Percentiles rank a stretch among this genome's conserved stretches.
These are phyloP conservation scores for Talaromyces sp. DNA, from an alignment of 2,329 filamentous ascomycete species.

Conservation along the genomic window DNA sequence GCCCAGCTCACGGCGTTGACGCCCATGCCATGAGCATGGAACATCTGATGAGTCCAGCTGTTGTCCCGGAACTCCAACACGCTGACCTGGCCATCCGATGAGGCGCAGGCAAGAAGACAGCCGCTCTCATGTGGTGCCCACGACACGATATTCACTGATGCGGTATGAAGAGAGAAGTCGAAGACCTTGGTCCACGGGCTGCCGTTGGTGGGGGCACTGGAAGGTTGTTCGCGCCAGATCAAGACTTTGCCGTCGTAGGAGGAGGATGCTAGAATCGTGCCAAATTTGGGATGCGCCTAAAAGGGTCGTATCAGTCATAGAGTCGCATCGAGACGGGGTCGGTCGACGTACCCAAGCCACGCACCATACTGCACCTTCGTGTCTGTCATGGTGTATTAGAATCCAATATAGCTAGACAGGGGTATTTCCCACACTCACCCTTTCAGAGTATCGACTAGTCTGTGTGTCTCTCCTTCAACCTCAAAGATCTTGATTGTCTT, in stretches of 20 bases:
- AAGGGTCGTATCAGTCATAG: background rate
- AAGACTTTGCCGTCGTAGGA: conserved; percentile 97
- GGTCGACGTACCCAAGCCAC: conserved; percentile 70
- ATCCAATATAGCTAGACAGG: background rate
- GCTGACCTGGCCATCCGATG: conserved; percentile 86
- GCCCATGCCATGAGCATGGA: conserved; percentile 87
- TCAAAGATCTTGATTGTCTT: conserved; percentile 99
- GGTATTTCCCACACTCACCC: conserved; percentile 56
- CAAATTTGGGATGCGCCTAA: conserved; percentile 92
- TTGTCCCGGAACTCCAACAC: conserved; percentile 98
- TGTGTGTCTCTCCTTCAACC: conserved; percentile 87
- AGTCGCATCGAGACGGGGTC: background rate
- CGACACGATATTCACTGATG: conserved; percentile 91
- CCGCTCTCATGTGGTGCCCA: conserved; percentile 98
- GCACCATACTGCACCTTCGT: conserved; percentile 97
- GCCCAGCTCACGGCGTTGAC: conserved; percentile 97
- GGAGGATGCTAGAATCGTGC: conserved; percentile 92
- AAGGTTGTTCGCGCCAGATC: conserved; percentile 86
- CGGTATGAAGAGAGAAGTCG: conserved; percentile 90
- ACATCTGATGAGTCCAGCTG: conserved; percentile 82
- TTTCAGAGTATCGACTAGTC: conserved; percentile 87
- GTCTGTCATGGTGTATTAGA: conserved; percentile 51
- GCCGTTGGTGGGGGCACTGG: conserved; percentile 35
- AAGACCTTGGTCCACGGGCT: conserved; percentile 79
- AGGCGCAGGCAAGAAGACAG: conserved; percentile 90